Evolutionary conservation across 805 yeast species (phyloP), one percentile per base, ranked within the genome.

Genomic region (Lachancea quebecensis): DNA sequence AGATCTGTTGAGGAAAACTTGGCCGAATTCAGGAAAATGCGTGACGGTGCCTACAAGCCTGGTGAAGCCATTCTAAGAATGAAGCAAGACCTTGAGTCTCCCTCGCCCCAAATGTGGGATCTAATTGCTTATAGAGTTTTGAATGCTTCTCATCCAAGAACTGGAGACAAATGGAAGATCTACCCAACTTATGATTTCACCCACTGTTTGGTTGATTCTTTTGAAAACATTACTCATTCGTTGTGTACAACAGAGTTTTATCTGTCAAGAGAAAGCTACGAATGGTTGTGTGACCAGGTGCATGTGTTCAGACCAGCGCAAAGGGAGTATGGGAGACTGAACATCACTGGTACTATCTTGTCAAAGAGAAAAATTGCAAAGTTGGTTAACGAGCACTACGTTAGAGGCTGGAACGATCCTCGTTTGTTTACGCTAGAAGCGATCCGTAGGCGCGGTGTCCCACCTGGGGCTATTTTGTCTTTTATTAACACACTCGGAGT

Each of bases 101-200:
- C 96, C 51, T 85, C 87, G 52, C 99, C 99, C 14, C 99, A 93
- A 71, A 93, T 93, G 99, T 93, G 99, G 99, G 99, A 93, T 69
- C 75, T 93, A 53, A 93, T 93, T 50, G 99, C 99, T 10, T 93
- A 93, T 70, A 79, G 99, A 65, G 96, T 93, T 2, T 73, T 93
- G 57, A 77, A 91, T 56, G 89, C 95, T 11, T 79, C 89, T 30
- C 99, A 93, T 68, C 95, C 91, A 68, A 82, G 98, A 70, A 93
- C 99, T 10, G 99, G 98, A 46, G 83, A 79, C 62, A 86, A 86
- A 68, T 93, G 99, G 99, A 87, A 85, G 69, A 91, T 93, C 50
- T 93, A 93, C 62, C 99, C 99, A 54, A 93, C 99, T 18, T 93
- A 93, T 65, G 99, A 93, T 66, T 93, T 93, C 72, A 93, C 99